Evolutionary conservation across 805 yeast species (phyloP).

Genomic region (Hanseniaspora nectarophila): DNA sequence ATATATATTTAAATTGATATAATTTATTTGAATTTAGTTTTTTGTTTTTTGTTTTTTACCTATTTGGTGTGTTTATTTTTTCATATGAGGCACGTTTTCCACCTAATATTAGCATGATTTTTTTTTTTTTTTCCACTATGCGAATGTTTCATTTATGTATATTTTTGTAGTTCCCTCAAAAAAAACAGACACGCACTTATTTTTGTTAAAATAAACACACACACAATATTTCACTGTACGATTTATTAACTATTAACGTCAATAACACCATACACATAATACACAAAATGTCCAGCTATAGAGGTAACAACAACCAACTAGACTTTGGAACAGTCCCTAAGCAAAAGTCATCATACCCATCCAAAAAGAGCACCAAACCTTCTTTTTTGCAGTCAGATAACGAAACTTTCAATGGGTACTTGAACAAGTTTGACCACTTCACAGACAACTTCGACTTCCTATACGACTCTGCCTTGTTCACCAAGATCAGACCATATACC

Average conservation of each 20-base stretch:
- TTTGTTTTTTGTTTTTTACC: neutral
- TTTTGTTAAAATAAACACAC: no score
- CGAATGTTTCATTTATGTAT: no score
- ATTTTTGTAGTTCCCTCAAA: no score
- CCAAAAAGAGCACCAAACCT: neutral
- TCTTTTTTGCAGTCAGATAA: slow-evolving; percentile 12
- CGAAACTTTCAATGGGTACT: slow-evolving; percentile 4
- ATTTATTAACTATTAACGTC: no score
- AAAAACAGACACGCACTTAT: no score
- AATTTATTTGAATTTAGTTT: neutral
- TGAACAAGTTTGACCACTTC: slow-evolving; percentile 33
- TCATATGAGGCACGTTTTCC: no score
- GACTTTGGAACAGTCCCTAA: slow-evolving; percentile 1
- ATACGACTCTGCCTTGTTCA: slow-evolving; percentile 41
- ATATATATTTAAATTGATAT: neutral
- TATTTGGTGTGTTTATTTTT: neutral
- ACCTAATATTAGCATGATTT: neutral
- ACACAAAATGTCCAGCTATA: slow-evolving; percentile 13
- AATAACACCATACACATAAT: no score
- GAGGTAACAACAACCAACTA: slow-evolving; percentile 13
- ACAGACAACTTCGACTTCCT: slow-evolving; percentile 43
- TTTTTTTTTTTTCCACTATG: no score
- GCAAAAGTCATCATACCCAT: slow-evolving; percentile 5
- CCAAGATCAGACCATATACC: slow-evolving; percentile 50
- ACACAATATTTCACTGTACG: no score